Evolutionary conservation across 768 basidiomycete species (phyloP).

Genomic region (Phaffia australis): DNA sequence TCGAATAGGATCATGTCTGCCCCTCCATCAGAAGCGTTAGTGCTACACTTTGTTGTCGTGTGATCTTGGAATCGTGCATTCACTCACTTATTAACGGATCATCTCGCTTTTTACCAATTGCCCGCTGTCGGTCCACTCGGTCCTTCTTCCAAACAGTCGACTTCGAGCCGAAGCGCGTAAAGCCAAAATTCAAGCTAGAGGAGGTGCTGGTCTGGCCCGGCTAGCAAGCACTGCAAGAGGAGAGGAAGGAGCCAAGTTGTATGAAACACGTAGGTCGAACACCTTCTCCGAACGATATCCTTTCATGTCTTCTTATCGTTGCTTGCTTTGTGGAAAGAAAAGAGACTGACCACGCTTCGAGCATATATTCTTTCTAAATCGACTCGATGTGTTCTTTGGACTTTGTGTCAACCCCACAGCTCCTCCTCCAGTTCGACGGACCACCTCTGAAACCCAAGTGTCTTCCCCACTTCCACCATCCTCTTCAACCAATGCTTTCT

Average conservation of each 20-base stretch:
- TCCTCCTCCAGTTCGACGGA: not conserved
- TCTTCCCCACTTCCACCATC: not conserved
- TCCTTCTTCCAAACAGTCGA: not conserved
- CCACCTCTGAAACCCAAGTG: not conserved
- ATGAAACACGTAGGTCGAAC: slow-evolving; percentile 7
- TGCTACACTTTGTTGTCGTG: too few species aligned
- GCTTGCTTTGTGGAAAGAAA: not conserved
- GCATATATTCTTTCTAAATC: not conserved
- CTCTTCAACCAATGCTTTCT: not conserved
- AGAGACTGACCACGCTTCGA: too few species aligned
- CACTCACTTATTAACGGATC: too few species aligned
- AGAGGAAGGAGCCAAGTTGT: slow-evolving; percentile 24
- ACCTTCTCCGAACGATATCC: too few species aligned
- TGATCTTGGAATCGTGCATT: too few species aligned
- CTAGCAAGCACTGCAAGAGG: slow-evolving; percentile 25
- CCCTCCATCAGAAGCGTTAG: slow-evolving; percentile 11
- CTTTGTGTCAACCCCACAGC: not conserved
- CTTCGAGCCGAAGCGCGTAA: slow-evolving; percentile 24
- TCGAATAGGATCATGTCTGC: not conserved
- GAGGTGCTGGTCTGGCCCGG: slow-evolving; percentile 19
- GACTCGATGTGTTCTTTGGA: not conserved
- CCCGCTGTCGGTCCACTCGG: not conserved
- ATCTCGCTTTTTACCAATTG: not conserved
- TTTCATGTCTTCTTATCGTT: not conserved
- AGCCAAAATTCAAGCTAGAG: slow-evolving; percentile 26